Base-by-base conservation (phyloP, 2,329 filamentous ascomycete genomes). In the Fusarium luffae region DNA sequence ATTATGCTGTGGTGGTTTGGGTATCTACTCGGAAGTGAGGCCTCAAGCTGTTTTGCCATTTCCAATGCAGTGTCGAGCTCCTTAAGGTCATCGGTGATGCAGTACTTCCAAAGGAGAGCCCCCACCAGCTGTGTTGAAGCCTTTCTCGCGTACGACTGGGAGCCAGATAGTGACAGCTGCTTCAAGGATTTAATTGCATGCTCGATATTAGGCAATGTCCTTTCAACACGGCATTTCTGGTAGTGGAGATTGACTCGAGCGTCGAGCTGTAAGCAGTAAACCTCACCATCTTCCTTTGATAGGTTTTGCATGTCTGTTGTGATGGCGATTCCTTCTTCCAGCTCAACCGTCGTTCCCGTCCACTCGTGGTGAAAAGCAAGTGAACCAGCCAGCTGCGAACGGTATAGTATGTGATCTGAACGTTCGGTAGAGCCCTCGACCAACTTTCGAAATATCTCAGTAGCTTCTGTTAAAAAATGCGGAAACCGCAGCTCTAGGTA, bases 301-400 rank as follows among this genome's bases (percentile, higher is more conserved):
- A 7, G 23, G 1, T 7, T 4, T 1, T 18, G 28, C 3, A 23
- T 56, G 0, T 1, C 8, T 7, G 5, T 30, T 1, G 0, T n/a
- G 1, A 32, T 41, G 2, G 2, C 2, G 16, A 51, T 11, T 1
- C 32, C 54, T 19, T 52, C 54, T 23, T 1, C 1, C 4, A 57
- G 25, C 0, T 52, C 34, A 5, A 16, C 2, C 4, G 11, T 7
- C 4, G 5, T 52, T 52, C 54, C 54, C 0, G 23, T 57, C 21
- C 46, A n/a, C 30, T 55, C 52, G 8, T 55, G 43, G 1, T 40
- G 30, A n/a, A 49, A 55, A 0, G 18, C 48, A 55, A 55, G 52
- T 5, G 42, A 49, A 19, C 34, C 8, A 1, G 23, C 52, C 4
- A 55, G 2, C 1, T 49, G 43, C 1, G 48, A 10, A 5, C 7